Evolutionary conservation across 306 rosid species (phyloP), one percentile per base, ranked within the genome.

Genomic region (Casuarina equisetifolia): DNA sequence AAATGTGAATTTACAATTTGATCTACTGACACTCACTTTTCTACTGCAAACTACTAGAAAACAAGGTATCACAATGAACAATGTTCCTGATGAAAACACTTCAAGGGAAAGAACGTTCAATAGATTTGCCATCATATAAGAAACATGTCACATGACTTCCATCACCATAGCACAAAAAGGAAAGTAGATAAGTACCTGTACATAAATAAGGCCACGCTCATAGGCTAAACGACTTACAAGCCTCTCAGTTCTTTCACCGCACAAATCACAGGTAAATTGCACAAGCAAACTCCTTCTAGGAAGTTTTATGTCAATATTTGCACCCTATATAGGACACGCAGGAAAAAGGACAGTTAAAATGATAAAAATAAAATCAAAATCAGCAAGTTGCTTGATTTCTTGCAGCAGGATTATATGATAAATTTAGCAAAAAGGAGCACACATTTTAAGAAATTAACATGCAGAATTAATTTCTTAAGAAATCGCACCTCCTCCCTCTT

Each of bases 201-300:
- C 90, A 79, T 90, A 92, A 80, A 88, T 44, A 13, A 86, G 84
- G 68, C 96, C 97, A 74, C 90, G 81, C 83, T 96, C 98, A 76
- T 91, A 91, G 25, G 98, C 97, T 80, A 92, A 76, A 42, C 90
- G 96, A 82, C 89, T 91, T 9, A 91, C 81, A 9, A 96, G 91
- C 82, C 90, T 86, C 82, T 87, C n/a, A 42, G 98, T 92, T 84
- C 92, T 95, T 81, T 87, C 96, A 78, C 89, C 88, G 52, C 99
- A 92, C 58, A 55, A 84, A 74, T 86, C 38, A 81, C 97, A 92
- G 19, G 97, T 89, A 85, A 92, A 92, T 67, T 90, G 85, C 72
- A 95, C 94, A 53, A 86, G 90, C 87, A 95, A 86, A 69, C 94
- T 89, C 88, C 99, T 88, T 81, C 98, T 88, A 32, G 97, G 97